A percentile compares a stretch with the other conserved stretches of the same genome.
Conservation (phyloP, 768 basidiomycete species). For the Russula earlei region DNA sequence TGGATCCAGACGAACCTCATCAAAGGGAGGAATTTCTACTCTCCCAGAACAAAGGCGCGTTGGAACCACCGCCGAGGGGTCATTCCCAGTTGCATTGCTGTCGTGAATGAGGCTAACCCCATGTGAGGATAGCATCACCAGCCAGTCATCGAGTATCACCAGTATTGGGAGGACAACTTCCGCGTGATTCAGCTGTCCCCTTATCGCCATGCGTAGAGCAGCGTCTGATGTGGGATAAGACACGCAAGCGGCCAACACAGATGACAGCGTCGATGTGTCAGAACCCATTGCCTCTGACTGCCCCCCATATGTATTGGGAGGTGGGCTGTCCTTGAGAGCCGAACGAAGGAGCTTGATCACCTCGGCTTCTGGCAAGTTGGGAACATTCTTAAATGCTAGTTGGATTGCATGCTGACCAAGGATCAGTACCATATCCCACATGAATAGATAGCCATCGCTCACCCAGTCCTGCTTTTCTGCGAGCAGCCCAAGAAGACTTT, state of each 20-base stretch:
- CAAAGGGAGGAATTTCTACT: conserved; percentile 18
- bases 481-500: conserved; percentile 47
- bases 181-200: conserved; percentile 39
- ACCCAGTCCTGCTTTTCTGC: conserved; percentile 62
- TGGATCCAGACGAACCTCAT: conserved; percentile 16
- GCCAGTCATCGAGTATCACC: conserved; percentile 41
- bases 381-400: conserved; percentile 42
- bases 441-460: conserved; percentile 15
- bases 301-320: conserved; percentile 24
- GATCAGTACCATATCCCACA: not conserved
- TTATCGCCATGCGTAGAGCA: conserved; percentile 41
- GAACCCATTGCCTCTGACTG: conserved; percentile 29
- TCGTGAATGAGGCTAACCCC: conserved; percentile 26
- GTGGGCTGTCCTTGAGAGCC: conserved; percentile 26
- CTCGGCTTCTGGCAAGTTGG: conserved; percentile 59
- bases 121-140: conserved; percentile 28
- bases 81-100: conserved; percentile 30
- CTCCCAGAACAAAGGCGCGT: conserved; percentile 30
- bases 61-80: not conserved
- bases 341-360: conserved; percentile 43
- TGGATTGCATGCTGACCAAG: conserved; percentile 30
- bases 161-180: conserved; percentile 41
- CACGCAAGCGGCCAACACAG: conserved; percentile 32
- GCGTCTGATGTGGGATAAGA: conserved; percentile 33
- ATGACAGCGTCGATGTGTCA: conserved; percentile 28